Base-by-base conservation (phyloP, 1,284 basidiomycete species). In the Sphagnurus paluster region DNA sequence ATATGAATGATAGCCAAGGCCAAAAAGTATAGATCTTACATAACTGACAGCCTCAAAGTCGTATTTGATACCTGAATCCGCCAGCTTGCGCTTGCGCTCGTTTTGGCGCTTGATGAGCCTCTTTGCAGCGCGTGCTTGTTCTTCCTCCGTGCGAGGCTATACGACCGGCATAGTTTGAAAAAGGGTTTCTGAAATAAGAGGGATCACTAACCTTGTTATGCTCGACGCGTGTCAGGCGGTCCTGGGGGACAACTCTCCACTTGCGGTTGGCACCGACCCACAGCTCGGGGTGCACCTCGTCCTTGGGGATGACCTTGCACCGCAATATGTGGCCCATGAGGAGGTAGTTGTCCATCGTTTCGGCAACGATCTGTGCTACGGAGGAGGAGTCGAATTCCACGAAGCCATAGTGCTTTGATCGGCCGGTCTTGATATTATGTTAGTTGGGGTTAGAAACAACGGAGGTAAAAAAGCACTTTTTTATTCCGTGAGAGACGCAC, bases 341-440 rank as follows among this genome's bases (percentile, higher is more conserved):
- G 23, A 99, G 80, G 68, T 98, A 99, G 72, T 98, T 98, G 77
- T 99, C 84, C 96, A 99, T 98, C 36, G 97, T 99, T 62, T 99
- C 97, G 5, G 90, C 88, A 8, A 98, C 97, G 53, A 99, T 98
- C 62, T 92, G 72, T 0, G 96, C 95, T 34, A 99, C 95, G 1
- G 90, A 81, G 11, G 80, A 77, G 28, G 92, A 93, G 48, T 87
- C 82, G 65, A 99, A 97, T 69, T 99, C 96, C 61, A 99, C 77
- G 72, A 98, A 99, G 2, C 82, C 96, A 66, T 98, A 99, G 69
- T 98, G 96, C 68, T 97, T 98, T 25, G 94, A 94, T 46, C 80
- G 81, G 48, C 97, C 97, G 9, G 95, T 98, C 92, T 95, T n/a
- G 13, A 56, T 29, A 29, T 28, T 34, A 29, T 5, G 44, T 42